Conservation (phyloP, 192 early-diverging fungal genomes). For the Spizellomyces sp. region DNA sequence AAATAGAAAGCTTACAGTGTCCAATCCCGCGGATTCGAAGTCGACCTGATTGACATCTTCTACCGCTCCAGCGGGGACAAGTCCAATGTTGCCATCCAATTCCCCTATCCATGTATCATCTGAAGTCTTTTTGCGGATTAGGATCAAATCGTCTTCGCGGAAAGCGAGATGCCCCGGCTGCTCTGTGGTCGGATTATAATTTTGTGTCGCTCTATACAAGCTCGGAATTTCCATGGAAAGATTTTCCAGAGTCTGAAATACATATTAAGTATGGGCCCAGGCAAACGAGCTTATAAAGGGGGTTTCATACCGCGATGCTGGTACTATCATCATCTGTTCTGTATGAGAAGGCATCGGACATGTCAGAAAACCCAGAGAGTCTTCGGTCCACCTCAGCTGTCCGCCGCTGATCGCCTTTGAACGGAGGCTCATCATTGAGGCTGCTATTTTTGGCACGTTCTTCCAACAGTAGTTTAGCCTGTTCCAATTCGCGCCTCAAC, state of each 20-base stretch:
- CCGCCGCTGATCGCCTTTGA: neutral
- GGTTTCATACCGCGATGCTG: neutral
- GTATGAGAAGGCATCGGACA: conserved; percentile 5
- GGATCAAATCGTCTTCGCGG: neutral
- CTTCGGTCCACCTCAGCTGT: neutral
- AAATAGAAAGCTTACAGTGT: neutral
- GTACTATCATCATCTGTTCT: neutral
- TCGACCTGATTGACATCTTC: conserved; percentile 5
- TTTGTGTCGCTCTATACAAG: conserved; percentile 7
- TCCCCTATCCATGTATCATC: conserved; percentile 11
- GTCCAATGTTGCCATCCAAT: conserved; percentile 4
- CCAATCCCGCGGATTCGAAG: conserved; percentile 4
- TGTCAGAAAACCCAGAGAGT: conserved; percentile 16
- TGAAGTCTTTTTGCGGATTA: conserved; percentile 13
- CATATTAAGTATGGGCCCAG: neutral
- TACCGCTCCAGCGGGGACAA: neutral
- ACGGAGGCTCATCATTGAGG: neutral
- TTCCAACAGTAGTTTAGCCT: neutral
- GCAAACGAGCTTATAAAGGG: too few species aligned
- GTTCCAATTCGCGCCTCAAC: neutral
- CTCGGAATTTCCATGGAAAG: conserved; percentile 9
- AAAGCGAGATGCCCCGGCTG: conserved; percentile 9
- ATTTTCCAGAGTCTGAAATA: conserved; percentile 17
- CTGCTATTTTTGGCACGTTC: neutral
- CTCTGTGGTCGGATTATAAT: neutral